A percentile compares a stretch with the other conserved stretches of the same genome.
phyloP scores from a whole-genome alignment of 78 protist species.

The Mastigamoeba balamuthi region DNA sequence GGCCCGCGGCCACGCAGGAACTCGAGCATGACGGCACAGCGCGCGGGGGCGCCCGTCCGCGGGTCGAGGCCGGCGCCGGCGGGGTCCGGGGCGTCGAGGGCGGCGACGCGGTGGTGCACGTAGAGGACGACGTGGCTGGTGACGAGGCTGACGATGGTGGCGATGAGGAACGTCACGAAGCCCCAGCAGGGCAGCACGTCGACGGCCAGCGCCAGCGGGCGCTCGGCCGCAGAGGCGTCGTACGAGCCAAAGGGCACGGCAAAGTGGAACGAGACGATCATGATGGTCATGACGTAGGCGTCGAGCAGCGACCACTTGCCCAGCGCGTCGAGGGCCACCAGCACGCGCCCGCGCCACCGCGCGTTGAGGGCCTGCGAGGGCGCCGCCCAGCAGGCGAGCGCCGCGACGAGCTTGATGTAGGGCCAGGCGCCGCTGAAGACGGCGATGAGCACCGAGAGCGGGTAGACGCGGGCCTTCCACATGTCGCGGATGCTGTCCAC shows the following conservation, averaged over 20 bases:
- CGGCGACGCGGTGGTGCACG: not conserved
- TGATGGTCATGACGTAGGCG: slow-evolving; percentile 13
- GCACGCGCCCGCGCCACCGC: not conserved
- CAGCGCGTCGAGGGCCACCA: slow-evolving; percentile 9
- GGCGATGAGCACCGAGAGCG: slow-evolving; percentile 20
- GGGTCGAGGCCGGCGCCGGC: no score
- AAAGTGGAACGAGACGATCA: slow-evolving; percentile 21
- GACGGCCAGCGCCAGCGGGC: no score
- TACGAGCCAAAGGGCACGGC: not conserved
- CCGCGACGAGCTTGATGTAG: slow-evolving; percentile 20
- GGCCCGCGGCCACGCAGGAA: not conserved
- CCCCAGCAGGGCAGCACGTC: slow-evolving; percentile 20
- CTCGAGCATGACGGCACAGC: no score
- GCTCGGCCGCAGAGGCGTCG: not conserved
- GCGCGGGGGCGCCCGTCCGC: no score
- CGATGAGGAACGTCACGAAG: slow-evolving; percentile 10
- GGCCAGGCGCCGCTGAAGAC: slow-evolving; percentile 57
- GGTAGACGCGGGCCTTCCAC: slow-evolving; percentile 38
- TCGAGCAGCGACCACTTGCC: slow-evolving; percentile 58
- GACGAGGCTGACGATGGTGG: slow-evolving; percentile 22
- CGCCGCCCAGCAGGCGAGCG: slow-evolving; percentile 7
- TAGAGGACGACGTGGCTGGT: slow-evolving; percentile 10
- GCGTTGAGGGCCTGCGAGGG: not conserved
- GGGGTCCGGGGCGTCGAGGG: not conserved
- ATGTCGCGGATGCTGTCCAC: slow-evolving; percentile 29